phyloP scores from a whole-genome alignment of 345 rosid species.

The Dipteronia dyeriana region DNA sequence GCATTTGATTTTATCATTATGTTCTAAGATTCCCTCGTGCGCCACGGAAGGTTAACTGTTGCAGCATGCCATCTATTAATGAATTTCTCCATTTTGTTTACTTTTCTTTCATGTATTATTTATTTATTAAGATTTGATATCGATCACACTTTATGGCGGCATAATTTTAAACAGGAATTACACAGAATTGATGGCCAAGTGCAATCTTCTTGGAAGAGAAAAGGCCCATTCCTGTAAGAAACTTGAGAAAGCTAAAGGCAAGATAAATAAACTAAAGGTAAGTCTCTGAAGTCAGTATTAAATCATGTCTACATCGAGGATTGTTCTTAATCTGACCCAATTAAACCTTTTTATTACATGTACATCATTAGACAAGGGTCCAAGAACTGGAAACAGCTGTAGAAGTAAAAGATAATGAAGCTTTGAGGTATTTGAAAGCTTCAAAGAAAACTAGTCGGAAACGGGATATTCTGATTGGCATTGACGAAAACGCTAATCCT shows the following conservation, averaged over 20 bases:
- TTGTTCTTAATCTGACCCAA: slow-evolving; percentile 8
- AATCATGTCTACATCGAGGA: neutral
- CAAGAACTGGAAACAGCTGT: slow-evolving; percentile 62
- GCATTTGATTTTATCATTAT: neutral
- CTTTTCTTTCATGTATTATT: neutral
- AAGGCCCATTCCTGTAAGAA: slow-evolving; percentile 67
- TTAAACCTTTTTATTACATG: slow-evolving; percentile 13
- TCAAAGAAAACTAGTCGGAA: slow-evolving; percentile 33
- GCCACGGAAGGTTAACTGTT: neutral
- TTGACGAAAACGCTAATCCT: slow-evolving; percentile 23
- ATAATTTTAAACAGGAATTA: slow-evolving; percentile 57
- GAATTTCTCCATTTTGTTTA: neutral
- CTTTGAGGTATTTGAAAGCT: slow-evolving; percentile 58
- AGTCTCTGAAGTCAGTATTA: slow-evolving; percentile 2
- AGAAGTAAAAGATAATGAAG: slow-evolving; percentile 70
- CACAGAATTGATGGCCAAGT: slow-evolving; percentile 84
- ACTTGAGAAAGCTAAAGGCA: slow-evolving; percentile 77
- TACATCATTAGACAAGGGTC: slow-evolving; percentile 49
- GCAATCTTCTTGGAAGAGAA: slow-evolving; percentile 85
- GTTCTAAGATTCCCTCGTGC: neutral
- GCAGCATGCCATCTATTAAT: too few relatives aligned
- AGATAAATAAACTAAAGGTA: slow-evolving; percentile 71
- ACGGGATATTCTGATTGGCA: slow-evolving; percentile 18
- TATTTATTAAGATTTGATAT: slow-evolving; percentile 1
- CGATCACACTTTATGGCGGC: neutral